These are phyloP conservation scores for Backusella mclennaniae DNA, from an alignment of 192 early-diverging fungal species.

Conservation along the genomic window DNA sequence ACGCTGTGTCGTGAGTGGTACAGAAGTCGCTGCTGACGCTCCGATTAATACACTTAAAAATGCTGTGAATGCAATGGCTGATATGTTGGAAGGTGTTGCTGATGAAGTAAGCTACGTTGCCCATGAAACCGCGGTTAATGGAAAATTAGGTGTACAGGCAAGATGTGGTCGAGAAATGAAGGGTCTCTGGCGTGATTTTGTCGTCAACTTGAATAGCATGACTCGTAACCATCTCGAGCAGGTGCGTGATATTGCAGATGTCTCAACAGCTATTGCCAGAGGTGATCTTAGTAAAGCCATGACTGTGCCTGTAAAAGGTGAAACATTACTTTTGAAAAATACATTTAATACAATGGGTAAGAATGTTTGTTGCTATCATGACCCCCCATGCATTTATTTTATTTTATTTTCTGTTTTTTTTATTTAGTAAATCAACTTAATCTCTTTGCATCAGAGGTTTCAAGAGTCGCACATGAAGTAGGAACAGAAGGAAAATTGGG, in stretches of 20 bases:
- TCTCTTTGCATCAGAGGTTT: slow-evolving; percentile 57
- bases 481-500: slow-evolving; percentile 73
- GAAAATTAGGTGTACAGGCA: slow-evolving; percentile 69
- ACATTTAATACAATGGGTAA: slow-evolving; percentile 78
- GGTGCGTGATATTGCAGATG: slow-evolving; percentile 67
- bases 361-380: slow-evolving; percentile 6
- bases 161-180: slow-evolving; percentile 42
- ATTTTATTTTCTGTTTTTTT: neutral
- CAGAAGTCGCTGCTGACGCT: slow-evolving; percentile 13
- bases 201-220: slow-evolving; percentile 56
- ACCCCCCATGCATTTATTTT: neutral
- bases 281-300: slow-evolving; percentile 74
- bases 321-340: slow-evolving; percentile 70
- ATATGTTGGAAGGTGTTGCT: slow-evolving; percentile 54
- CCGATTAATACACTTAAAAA: slow-evolving; percentile 44
- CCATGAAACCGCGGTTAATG: slow-evolving; percentile 68
- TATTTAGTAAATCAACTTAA: slow-evolving; percentile 51
- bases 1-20: slow-evolving; percentile 28
- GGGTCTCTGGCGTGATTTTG: slow-evolving; percentile 59
- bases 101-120: slow-evolving; percentile 67
- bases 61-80: slow-evolving; percentile 62
- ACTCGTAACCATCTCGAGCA: slow-evolving; percentile 53
- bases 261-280: slow-evolving; percentile 65
- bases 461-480: slow-evolving; percentile 64
- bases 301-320: slow-evolving; percentile 65